A percentile compares a stretch with the other conserved stretches of the same genome.
These are phyloP conservation scores for Calonectria montana DNA, from an alignment of 2,329 filamentous ascomycete genomes.

Conservation along the genomic window DNA sequence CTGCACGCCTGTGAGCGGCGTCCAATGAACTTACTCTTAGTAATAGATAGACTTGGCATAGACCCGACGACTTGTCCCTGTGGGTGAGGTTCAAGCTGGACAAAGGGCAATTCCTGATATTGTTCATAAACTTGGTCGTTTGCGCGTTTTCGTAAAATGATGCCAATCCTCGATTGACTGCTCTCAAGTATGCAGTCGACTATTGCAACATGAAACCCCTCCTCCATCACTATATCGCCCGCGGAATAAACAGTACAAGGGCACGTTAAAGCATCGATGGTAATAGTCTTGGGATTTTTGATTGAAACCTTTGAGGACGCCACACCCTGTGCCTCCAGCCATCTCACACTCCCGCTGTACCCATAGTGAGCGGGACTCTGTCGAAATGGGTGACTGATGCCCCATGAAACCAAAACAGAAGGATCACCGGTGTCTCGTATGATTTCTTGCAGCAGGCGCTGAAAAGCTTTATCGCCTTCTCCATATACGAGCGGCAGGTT, in stretches of 20 bases:
- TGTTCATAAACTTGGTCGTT: conserved; percentile 16
- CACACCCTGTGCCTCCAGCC: conserved; percentile 20
- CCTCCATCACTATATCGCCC: conserved; percentile 13
- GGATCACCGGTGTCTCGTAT: conserved; percentile 23
- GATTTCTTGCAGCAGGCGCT: conserved; percentile 41
- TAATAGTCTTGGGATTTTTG: conserved; percentile 11
- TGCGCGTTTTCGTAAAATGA: conserved; percentile 12
- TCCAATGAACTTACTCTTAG: conserved; percentile 7
- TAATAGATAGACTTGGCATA: conserved; percentile 13
- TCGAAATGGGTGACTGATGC: conserved; percentile 12
- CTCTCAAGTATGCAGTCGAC: conserved; percentile 19
- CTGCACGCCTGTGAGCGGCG: not conserved
- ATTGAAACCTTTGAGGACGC: conserved; percentile 21
- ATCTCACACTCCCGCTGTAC: conserved; percentile 18
- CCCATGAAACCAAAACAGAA: conserved; percentile 24
- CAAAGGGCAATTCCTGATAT: conserved; percentile 19
- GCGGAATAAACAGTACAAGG: conserved; percentile 21
- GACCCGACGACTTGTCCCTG: conserved; percentile 21
- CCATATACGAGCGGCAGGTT: conserved; percentile 46
- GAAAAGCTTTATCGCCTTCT: conserved; percentile 39
- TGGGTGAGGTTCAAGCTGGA: conserved; percentile 17
- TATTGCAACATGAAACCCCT: conserved; percentile 21
- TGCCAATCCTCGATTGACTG: conserved; percentile 18
- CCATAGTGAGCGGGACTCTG: conserved; percentile 21
- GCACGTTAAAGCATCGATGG: conserved; percentile 13